These are phyloP conservation scores for Colletotrichum abscissum DNA, from an alignment of 2,329 filamentous ascomycete genomes.

Conservation along the genomic window DNA sequence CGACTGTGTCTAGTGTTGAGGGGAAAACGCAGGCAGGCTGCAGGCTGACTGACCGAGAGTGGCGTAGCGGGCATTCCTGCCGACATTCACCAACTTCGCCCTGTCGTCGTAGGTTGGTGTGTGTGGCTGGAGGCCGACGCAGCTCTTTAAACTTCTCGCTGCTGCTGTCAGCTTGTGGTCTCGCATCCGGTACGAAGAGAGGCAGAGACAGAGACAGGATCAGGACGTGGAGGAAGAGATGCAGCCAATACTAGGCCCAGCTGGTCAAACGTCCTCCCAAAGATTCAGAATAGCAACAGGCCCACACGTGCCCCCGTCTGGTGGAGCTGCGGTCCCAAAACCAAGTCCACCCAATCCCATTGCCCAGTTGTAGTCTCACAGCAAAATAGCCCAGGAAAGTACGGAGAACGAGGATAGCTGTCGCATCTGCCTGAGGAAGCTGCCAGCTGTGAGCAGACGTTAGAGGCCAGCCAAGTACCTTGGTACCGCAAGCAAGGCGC, in stretches of 20 bases:
- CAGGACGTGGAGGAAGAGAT: slow-evolving; percentile 5
- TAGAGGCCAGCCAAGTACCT: too few species aligned
- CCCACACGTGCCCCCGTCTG: slow-evolving; percentile 27
- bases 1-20: neutral
- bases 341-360: slow-evolving; percentile 1
- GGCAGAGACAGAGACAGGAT: neutral
- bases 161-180: neutral
- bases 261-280: slow-evolving; percentile 15
- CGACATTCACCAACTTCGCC: neutral
- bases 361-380: slow-evolving; percentile 8
- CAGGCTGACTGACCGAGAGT: neutral
- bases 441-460: slow-evolving; percentile 8
- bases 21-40: neutral
- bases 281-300: slow-evolving; percentile 31
- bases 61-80: neutral
- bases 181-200: slow-evolving; percentile 11
- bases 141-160: neutral
- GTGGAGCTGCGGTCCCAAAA: slow-evolving; percentile 18
- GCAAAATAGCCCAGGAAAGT: slow-evolving; percentile 13
- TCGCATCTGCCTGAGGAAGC: neutral
- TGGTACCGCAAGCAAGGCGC: too few species aligned
- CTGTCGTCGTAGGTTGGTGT: slow-evolving; percentile 21
- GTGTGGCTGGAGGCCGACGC: slow-evolving; percentile 25
- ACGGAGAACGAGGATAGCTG: neutral
- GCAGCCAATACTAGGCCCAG: slow-evolving; percentile 8